Conservation (phyloP, 2,329 filamentous ascomycete genomes). For the Aureobasidium musti region DNA sequence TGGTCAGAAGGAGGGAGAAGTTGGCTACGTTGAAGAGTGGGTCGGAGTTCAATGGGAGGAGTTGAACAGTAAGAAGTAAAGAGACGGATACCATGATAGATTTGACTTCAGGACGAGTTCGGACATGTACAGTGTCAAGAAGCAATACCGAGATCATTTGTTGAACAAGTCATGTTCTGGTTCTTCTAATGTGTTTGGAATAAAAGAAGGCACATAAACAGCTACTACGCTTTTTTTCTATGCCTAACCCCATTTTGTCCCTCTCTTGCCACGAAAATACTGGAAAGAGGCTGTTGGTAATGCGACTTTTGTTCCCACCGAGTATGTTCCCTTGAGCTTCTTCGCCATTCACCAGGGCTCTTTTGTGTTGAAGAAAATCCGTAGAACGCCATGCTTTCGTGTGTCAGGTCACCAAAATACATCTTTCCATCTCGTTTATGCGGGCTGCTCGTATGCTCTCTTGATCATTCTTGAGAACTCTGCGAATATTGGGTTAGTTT, state of each 20-base stretch:
- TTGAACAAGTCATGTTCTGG: slow-evolving; percentile 1
- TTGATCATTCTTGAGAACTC: slow-evolving; percentile 76
- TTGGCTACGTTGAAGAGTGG: slow-evolving; percentile 92
- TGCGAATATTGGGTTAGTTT: slow-evolving; percentile 27
- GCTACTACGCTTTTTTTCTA: not conserved
- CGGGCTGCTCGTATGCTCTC: slow-evolving; percentile 82
- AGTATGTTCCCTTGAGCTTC: not conserved
- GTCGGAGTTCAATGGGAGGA: slow-evolving; percentile 99
- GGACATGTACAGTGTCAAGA: not conserved
- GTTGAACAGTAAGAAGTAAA: slow-evolving; percentile 38
- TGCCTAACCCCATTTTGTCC: not conserved
- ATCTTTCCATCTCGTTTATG: slow-evolving; percentile 39
- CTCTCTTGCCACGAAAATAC: not conserved
- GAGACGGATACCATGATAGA: not conserved
- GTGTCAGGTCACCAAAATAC: slow-evolving; percentile 17
- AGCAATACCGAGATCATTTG: not conserved
- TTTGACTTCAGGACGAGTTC: not conserved
- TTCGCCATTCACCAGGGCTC: not conserved
- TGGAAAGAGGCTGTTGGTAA: not conserved
- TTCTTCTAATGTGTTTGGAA: slow-evolving; percentile 1
- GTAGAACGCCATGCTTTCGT: slow-evolving; percentile 30
- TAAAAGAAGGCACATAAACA: slow-evolving; percentile 1
- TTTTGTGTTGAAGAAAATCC: slow-evolving; percentile 11
- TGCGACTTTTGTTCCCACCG: slow-evolving; percentile 5
- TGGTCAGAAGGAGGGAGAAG: slow-evolving; percentile 60